Base-by-base conservation (phyloP, 306 rosid species). In the Urtica urens region DNA sequence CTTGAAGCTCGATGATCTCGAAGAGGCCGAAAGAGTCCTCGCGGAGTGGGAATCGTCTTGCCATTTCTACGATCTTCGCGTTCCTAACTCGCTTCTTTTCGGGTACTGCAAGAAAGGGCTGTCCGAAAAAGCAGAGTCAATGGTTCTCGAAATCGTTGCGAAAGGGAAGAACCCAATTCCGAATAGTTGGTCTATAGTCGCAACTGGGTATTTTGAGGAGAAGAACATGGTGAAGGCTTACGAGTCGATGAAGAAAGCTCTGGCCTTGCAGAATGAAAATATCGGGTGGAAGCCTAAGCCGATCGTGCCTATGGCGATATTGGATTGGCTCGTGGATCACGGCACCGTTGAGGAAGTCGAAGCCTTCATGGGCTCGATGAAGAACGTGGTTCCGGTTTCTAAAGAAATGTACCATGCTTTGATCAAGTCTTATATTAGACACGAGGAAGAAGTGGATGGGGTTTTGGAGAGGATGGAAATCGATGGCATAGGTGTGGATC, bases 141-240 rank as follows among this genome's bases (percentile, higher is more conserved):
- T 62, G 57, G 71, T 81, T 29, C 56, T 1, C 23, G 62, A 53
- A 48, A 55, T 74, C 37, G 56, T 70, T 1, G 31, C 47, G 38
- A 63, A 62, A 64, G 81, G 86, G 53, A 83, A 59, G 71, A 72
- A 60, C 44, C 94, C 90, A 13, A 67, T 56, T 18, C 94, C 90
- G 2, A 77, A 80, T 69, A 77, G 90, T 51, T 83, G 94, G 94
- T 40, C 65, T 23, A 83, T 83, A 31, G 46, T 80, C 34, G 83
- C 90, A 27, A 52, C 74, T 19, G 90, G 81, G 20, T 74, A 74
- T 68, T 47, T 69, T 52, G 73, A 51, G 29, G 72, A 65, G 53
- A 68, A 77, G 66, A 59, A 83, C 35, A 70, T 77, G 90, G 78
- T 72, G 73, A 77, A 72, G 66, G 83, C 80, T 27, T 72, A 63